These are phyloP conservation scores for Isabelozyma rhagii DNA, from an alignment of 805 yeast genomes.

Conservation along the genomic window DNA sequence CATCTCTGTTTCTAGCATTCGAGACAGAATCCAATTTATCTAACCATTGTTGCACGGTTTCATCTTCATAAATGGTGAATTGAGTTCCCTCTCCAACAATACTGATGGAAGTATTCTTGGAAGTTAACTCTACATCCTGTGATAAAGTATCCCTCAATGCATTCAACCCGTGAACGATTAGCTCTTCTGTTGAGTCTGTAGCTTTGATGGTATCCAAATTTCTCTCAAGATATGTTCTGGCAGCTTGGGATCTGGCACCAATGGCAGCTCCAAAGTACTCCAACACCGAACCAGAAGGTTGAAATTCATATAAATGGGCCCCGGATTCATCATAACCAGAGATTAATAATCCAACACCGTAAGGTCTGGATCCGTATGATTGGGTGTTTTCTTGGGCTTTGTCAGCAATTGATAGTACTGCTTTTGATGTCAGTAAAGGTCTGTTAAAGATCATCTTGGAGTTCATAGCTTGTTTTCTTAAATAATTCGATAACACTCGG, in stretches of 20 bases:
- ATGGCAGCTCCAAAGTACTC: constrained; percentile 93
- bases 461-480: constrained; percentile 89
- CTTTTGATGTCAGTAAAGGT: constrained; percentile 77
- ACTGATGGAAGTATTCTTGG: constrained; percentile 84
- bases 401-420: constrained; percentile 85
- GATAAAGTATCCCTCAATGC: constrained; percentile 92
- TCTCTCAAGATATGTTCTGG: constrained; percentile 91
- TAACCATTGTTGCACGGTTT: constrained; percentile 79
- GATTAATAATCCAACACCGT: constrained; percentile 92
- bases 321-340: constrained; percentile 93
- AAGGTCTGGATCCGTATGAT: constrained; percentile 93
- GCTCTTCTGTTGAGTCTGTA: constrained; percentile 60
- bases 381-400: constrained; percentile 98
- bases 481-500: constrained; percentile 81
- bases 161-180: constrained; percentile 80
- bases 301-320: constrained; percentile 90
- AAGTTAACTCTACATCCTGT: constrained; percentile 88
- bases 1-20: constrained; percentile 50
- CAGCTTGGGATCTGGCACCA: constrained; percentile 99
- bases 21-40: constrained; percentile 67
- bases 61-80: constrained; percentile 83
- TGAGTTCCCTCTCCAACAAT: constrained; percentile 81
- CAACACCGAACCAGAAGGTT: constrained; percentile 90
- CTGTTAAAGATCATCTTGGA: constrained; percentile 82
- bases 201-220: constrained; percentile 66